These are phyloP conservation scores for Berberis vulgaris DNA, from an alignment of 164 flowering plant species.

Conservation along the genomic window DNA sequence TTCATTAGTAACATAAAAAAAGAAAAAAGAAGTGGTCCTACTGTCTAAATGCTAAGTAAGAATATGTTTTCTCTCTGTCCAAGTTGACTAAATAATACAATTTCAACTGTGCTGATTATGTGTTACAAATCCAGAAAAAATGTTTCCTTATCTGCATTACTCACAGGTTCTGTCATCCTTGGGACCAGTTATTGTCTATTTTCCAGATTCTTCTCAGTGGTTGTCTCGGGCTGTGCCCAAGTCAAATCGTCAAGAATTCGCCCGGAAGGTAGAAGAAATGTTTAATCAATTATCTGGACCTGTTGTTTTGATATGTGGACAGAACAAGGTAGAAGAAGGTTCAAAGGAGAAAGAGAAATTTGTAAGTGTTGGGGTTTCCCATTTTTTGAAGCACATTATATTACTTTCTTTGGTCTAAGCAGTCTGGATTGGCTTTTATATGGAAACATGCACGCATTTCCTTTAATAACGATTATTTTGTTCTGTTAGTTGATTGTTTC, in stretches of 20 bases:
- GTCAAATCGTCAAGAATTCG: conserved; percentile 66
- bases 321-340: conserved; percentile 69
- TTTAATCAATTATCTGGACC: conserved; percentile 79
- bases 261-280: conserved; percentile 60
- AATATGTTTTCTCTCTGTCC: too few species aligned
- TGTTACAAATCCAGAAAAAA: too few species aligned
- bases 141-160: not conserved
- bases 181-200: conserved; percentile 86
- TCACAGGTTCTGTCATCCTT: conserved; percentile 67
- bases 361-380: conserved; percentile 39
- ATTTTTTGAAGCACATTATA: not conserved
- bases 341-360: conserved; percentile 86
- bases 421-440: not conserved
- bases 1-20: too few species aligned
- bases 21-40: too few species aligned
- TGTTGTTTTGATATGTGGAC: conserved; percentile 90
- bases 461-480: not conserved
- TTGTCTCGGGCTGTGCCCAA: conserved; percentile 82
- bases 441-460: not conserved
- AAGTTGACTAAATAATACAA: too few species aligned
- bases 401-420: not conserved
- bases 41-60: too few species aligned
- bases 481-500: conserved; percentile 1
- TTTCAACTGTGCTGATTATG: too few species aligned
- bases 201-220: conserved; percentile 91